Evolutionary conservation across 177 flowering plant genomes (phyloP).

Genomic region (Vitis hybrid): DNA sequence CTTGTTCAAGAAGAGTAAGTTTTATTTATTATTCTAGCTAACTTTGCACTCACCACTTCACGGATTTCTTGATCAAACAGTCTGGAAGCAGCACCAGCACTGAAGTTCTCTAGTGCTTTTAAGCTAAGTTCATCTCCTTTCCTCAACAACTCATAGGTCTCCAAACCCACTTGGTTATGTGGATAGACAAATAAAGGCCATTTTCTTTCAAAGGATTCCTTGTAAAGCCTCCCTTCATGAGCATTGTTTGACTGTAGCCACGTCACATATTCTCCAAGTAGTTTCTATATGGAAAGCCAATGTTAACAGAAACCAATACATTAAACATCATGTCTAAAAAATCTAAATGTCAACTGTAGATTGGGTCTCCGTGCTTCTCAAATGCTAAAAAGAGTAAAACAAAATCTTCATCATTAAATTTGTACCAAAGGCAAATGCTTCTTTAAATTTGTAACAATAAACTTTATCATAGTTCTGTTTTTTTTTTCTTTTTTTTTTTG

Average conservation of each 20-base stretch:
- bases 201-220: constrained; percentile 52
- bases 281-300: constrained; percentile 38
- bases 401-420: too few species aligned
- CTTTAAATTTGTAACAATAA: too few species aligned
- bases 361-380: too few species aligned
- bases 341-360: too few species aligned
- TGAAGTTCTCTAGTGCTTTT: constrained; percentile 57
- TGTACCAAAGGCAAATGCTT: too few species aligned
- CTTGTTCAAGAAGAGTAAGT: not conserved
- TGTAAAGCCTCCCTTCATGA: constrained; percentile 45
- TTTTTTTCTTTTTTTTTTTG: too few species aligned
- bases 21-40: not conserved
- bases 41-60: constrained; percentile 71
- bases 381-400: too few species aligned
- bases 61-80: constrained; percentile 84
- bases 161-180: constrained; percentile 20
- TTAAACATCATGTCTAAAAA: not conserved
- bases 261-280: constrained; percentile 43
- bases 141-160: constrained; percentile 29
- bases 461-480: too few species aligned
- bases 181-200: constrained; percentile 48
- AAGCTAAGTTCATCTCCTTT: constrained; percentile 43
- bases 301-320: not conserved
- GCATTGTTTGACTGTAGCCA: constrained; percentile 57
- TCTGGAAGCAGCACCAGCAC: constrained; percentile 70